phyloP scores from a whole-genome alignment of 2,329 filamentous ascomycete species.

The Bertia moriformis region DNA sequence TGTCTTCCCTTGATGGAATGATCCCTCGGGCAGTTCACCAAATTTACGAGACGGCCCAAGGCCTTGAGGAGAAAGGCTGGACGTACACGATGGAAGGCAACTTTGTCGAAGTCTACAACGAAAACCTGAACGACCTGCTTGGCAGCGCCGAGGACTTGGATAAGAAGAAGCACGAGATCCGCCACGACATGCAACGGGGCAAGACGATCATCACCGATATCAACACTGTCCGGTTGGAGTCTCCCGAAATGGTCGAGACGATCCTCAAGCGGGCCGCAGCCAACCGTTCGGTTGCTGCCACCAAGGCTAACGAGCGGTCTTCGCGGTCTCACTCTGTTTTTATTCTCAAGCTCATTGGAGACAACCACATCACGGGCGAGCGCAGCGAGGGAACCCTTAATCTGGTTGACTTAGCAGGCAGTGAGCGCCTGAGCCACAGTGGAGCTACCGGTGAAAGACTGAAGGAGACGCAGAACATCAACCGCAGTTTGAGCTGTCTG shows the following conservation, averaged over 20 bases:
- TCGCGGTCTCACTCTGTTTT: constrained; percentile 94
- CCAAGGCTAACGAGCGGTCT: constrained; percentile 91
- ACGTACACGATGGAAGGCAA: constrained; percentile 84
- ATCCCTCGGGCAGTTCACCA: constrained; percentile 85
- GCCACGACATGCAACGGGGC: constrained; percentile 69
- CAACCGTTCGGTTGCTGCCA: constrained; percentile 85
- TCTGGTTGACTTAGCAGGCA: constrained; percentile 54
- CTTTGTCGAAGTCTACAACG: constrained; percentile 97
- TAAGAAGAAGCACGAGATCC: constrained; percentile 75
- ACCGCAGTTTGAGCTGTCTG: constrained; percentile 50
- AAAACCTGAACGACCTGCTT: constrained; percentile 84
- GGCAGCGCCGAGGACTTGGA: constrained; percentile 53
- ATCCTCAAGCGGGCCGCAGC: constrained; percentile 69
- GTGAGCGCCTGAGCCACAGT: constrained; percentile 50
- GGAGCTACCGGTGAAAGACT: constrained; percentile 47
- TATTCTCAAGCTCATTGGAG: constrained; percentile 54
- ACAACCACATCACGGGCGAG: constrained; percentile 35
- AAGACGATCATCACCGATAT: constrained; percentile 73
- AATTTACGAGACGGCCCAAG: constrained; percentile 77
- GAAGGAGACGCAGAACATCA: constrained; percentile 60
- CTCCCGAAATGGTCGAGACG: constrained; percentile 64
- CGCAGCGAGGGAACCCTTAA: constrained; percentile 53
- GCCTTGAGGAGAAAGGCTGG: constrained; percentile 83
- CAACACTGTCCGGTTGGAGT: constrained; percentile 63
- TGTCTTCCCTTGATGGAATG: constrained; percentile 85